Evolutionary conservation across 2,329 filamentous ascomycete genomes (phyloP).

Genomic region (Meredithiella fracta): DNA sequence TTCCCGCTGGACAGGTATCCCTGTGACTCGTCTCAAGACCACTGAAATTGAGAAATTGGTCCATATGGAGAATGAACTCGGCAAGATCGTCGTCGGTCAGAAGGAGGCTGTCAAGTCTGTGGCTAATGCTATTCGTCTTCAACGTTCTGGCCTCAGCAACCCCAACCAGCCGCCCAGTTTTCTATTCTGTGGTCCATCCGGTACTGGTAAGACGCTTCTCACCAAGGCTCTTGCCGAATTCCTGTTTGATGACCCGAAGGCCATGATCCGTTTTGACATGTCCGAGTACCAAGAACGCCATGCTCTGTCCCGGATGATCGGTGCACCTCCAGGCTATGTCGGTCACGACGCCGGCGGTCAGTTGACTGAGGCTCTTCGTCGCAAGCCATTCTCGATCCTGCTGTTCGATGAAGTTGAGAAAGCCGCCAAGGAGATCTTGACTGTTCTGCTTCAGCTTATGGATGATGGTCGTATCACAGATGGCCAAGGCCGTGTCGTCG

Average conservation of each 20-base stretch:
- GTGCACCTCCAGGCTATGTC: slow-evolving; percentile 90
- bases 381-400: slow-evolving; percentile 91
- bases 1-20: slow-evolving; percentile 93
- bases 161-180: slow-evolving; percentile 96
- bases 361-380: slow-evolving; percentile 82
- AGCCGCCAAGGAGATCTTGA: slow-evolving; percentile 92
- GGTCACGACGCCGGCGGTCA: slow-evolving; percentile 93
- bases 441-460: slow-evolving; percentile 97
- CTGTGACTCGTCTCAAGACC: slow-evolving; percentile 82
- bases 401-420: slow-evolving; percentile 98
- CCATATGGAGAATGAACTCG: slow-evolving; percentile 79
- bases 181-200: slow-evolving; percentile 95
- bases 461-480: slow-evolving; percentile 97
- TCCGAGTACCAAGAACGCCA: slow-evolving; percentile 98
- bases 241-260: slow-evolving; percentile 88
- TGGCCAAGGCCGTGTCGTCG: slow-evolving; percentile 84
- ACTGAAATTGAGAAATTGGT: slow-evolving; percentile 98
- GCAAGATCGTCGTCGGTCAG: slow-evolving; percentile 79
- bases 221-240: slow-evolving; percentile 97
- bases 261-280: slow-evolving; percentile 99
- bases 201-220: slow-evolving; percentile 92
- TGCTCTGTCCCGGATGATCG: slow-evolving; percentile 91
- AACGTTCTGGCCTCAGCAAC: slow-evolving; percentile 85
- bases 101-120: slow-evolving; percentile 77
- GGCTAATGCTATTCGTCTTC: slow-evolving; percentile 87